Base-by-base conservation (phyloP, 176 grass and related monocot species). In the Lolium perenne region DNA sequence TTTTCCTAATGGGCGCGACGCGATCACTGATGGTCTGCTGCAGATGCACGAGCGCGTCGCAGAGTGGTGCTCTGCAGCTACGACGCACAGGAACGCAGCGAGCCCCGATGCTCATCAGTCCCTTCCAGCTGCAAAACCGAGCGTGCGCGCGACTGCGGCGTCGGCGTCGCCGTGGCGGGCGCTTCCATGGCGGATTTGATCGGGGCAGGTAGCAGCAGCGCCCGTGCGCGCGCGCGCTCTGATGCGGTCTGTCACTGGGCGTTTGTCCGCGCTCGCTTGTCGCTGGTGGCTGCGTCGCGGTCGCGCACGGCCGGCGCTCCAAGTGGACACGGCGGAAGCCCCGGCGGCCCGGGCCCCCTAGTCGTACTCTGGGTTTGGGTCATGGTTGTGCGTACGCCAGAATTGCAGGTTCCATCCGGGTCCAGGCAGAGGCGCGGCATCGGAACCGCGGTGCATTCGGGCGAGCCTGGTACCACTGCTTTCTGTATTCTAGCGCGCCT, bases 231-330 rank as follows among this genome's bases (percentile, higher is more conserved):
- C 16, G 71, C 71, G 71, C 71, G 80, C 16, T 62, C 35, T 58
- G 40, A 13, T 21, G 35, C 17, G 40, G 15, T 1, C 26, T 68
- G 71, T 82, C 72, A 6, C 15, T 62, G 45, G 53, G 25, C 43
- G 83, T 55, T 64, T 83, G 88, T 86, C 32, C 69, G 23, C 18
- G 57, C 67, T 21, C 46, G 32, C 35, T 74, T 75, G 82, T 80
- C 83, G 75, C 3, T 26, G 11, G 40, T 61, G 32, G 2, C 32
- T 35, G 32, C 47, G 47, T 51, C 16, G 69, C 32, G 18, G 25
- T 12, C 60, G 25, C 20, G 38, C 14, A 4, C 13, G 68, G 14
- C 38, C 57, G 57, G 71, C 12, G 69, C 88, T 86, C 84, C 84
- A 82, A 46, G 78, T 62, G 88, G 78, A 77, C 20, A 7, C 32